Percentiles rank a stretch among this genome's conserved stretches.
These are phyloP conservation scores for Sporothrix pseudoabietina DNA, from an alignment of 2,329 filamentous ascomycete genomes.

Conservation along the genomic window DNA sequence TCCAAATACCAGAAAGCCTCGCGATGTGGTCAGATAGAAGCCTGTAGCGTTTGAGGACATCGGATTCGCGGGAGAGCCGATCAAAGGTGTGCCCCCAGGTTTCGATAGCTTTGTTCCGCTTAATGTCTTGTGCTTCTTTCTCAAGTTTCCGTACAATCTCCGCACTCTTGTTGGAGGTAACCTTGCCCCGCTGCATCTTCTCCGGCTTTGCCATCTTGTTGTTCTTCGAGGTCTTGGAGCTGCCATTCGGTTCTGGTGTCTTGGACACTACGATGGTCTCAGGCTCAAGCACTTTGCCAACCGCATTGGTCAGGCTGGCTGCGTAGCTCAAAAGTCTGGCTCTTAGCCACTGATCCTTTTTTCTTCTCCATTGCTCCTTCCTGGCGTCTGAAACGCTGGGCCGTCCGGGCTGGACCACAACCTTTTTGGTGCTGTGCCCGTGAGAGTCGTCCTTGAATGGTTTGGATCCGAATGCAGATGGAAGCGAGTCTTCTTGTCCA, in stretches of 20 bases:
- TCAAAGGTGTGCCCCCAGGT: slow-evolving; percentile 41
- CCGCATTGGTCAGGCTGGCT: slow-evolving; percentile 66
- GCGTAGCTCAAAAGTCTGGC: slow-evolving; percentile 69
- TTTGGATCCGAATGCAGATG: background rate
- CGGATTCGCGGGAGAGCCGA: slow-evolving; percentile 51
- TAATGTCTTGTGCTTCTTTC: slow-evolving; percentile 36
- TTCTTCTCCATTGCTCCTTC: too few relatives aligned
- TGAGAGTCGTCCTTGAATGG: slow-evolving; percentile 2
- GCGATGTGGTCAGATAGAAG: slow-evolving; percentile 53
- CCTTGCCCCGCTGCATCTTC: background rate
- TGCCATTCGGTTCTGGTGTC: background rate
- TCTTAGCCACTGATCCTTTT: slow-evolving; percentile 64
- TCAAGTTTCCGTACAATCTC: background rate
- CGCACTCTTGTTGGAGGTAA: background rate
- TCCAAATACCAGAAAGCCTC: slow-evolving; percentile 44
- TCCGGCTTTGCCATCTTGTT: background rate
- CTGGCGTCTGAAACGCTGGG: background rate
- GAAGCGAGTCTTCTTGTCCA: slow-evolving; percentile 24
- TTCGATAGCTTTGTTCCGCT: background rate
- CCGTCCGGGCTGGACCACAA: background rate
- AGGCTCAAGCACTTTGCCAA: slow-evolving; percentile 64
- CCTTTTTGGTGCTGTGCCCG: slow-evolving; percentile 7
- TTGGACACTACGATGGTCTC: slow-evolving; percentile 60
- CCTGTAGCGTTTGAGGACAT: slow-evolving; percentile 50
- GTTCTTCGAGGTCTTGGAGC: background rate